Evolutionary conservation across 192 early-diverging fungal species (phyloP).

Genomic region (Rhizophlyctis rosea): DNA sequence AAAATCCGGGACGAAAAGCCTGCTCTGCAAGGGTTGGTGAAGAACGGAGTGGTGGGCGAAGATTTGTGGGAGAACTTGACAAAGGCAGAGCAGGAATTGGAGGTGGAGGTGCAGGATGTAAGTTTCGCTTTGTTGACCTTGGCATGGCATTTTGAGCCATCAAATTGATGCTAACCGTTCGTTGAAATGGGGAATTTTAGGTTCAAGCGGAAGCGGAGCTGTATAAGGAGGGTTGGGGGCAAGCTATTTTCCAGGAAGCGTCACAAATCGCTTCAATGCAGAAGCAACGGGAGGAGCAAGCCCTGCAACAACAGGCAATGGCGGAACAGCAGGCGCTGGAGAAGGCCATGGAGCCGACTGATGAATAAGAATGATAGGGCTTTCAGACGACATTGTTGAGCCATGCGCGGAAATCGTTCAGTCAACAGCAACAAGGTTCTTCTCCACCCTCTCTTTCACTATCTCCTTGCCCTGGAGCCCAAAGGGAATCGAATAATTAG

Average conservation of each 20-base stretch:
- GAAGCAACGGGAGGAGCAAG: conserved; percentile 44
- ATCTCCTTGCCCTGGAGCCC: no score
- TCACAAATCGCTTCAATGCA: conserved; percentile 72
- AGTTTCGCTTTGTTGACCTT: not conserved
- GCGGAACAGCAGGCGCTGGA: conserved; percentile 47
- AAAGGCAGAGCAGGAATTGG: conserved; percentile 74
- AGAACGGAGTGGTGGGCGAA: conserved; percentile 77
- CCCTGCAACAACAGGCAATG: conserved; percentile 60
- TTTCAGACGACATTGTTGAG: no score
- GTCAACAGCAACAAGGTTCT: no score
- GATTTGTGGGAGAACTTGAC: conserved; percentile 74
- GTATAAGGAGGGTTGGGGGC: conserved; percentile 75
- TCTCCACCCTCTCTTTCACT: no score
- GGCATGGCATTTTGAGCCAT: not conserved
- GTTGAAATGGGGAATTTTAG: conserved; percentile 6
- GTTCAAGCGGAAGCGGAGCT: conserved; percentile 80
- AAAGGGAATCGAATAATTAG: no score
- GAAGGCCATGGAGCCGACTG: not conserved
- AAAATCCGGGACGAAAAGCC: conserved; percentile 80
- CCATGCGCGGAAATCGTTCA: no score
- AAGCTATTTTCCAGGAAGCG: conserved; percentile 78
- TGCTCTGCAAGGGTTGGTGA: conserved; percentile 69
- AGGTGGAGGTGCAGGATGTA: conserved; percentile 72
- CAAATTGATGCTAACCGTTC: not conserved
- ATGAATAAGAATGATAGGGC: no score